Evolutionary conservation across 345 rosid species (phyloP).

Genomic region (Corchorus olitorius): DNA sequence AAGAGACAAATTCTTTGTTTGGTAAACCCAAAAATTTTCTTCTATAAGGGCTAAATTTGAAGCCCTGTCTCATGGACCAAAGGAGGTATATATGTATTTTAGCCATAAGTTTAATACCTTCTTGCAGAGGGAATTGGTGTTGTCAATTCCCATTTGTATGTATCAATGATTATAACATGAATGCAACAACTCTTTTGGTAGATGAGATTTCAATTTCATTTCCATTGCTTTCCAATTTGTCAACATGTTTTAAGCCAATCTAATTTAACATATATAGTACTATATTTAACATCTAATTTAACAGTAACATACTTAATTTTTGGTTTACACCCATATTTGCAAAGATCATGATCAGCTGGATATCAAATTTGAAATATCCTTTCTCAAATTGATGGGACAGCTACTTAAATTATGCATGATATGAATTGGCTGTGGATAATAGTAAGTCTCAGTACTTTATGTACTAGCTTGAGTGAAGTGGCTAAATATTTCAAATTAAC

Average conservation of each 20-base stretch:
- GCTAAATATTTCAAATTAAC: neutral
- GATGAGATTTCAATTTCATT: neutral
- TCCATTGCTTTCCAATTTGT: neutral
- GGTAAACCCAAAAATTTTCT: neutral
- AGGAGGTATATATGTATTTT: neutral
- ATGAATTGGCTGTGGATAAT: neutral
- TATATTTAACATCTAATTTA: too few relatives aligned
- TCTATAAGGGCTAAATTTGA: neutral
- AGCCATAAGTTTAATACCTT: constrained; percentile 1
- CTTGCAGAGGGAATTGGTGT: neutral
- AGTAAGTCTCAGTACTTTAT: neutral
- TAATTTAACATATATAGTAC: too few relatives aligned
- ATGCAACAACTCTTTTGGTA: too few relatives aligned
- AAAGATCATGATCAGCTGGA: too few relatives aligned
- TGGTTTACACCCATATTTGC: too few relatives aligned
- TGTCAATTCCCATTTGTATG: constrained; percentile 9
- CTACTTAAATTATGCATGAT: neutral
- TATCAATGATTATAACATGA: neutral
- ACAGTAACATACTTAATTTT: too few relatives aligned
- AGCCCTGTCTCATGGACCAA: too few relatives aligned
- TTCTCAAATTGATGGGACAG: neutral
- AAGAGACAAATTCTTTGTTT: neutral
- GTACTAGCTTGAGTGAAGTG: neutral
- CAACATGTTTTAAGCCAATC: too few relatives aligned
- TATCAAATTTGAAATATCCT: too few relatives aligned